Base-by-base conservation (phyloP, 306 rosid species). In the Ammopiptanthus mongolicus region DNA sequence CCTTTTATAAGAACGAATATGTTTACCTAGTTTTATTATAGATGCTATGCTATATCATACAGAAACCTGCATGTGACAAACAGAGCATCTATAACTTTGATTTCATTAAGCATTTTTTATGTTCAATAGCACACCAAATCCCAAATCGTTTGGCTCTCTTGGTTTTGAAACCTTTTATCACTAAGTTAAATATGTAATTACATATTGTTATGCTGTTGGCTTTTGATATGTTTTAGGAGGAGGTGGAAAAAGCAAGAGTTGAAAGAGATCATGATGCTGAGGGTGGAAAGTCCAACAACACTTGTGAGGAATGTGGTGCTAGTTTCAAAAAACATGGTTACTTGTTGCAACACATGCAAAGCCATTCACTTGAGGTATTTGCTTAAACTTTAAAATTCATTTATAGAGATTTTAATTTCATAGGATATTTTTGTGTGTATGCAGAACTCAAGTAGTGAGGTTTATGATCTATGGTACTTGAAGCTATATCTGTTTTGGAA, bases 361-460 rank as follows among this genome's bases (percentile, higher is more conserved):
- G 97, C 58, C 99, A 95, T 84, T 88, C 93, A 0, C 71, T 82
- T 42, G 90, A 92, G 97, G 99, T 95, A 91, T 70, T 59, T 79
- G 10, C 14, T 42, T 33, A 12, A 42, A 41, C 41, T 36, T 36
- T 6, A 7, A 5, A 8, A 62, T 69, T 69, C 18, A 14, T 1
- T 61, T 1, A 13, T 36, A 25, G 22, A 37, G 52, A 39, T 71
- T 62, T 23, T 50, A 8, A 5, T 21, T 39, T 6, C 11, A 22
- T 62, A 14, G 22, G 42, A 28, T 19, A 1, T 8, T 14, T 39
- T 57, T 53, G n/a, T 7, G 5, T 67, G 41, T 11, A 4, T 23
- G 36, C 6, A 31, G 0, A 61, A 48, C 8, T 36, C 41, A 51
- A 9, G 17, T 3, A 4, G 1, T 25, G 15, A 17, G 31, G 23